Percentiles rank a stretch among this genome's conserved stretches.
Evolutionary conservation across 1,139 yeast species (phyloP).

Genomic region (Debaryomyces singareniensis): DNA sequence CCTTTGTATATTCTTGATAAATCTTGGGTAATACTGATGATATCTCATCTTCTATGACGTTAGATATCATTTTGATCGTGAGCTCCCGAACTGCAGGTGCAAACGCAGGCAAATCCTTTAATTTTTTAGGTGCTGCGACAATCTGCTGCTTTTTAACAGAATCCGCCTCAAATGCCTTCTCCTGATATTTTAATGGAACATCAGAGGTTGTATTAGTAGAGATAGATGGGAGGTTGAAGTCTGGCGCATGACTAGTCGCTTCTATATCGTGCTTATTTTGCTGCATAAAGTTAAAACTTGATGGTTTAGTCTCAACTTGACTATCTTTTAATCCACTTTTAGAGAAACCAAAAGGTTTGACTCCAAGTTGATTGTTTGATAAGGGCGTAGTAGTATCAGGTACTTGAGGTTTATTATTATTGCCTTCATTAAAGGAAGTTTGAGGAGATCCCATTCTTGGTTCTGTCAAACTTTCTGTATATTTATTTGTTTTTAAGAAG

Average conservation of each 20-base stretch:
- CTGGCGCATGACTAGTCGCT: neutral
- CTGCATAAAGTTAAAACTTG: neutral
- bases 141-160: neutral
- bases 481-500: too few relatives aligned
- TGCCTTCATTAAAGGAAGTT: neutral
- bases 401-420: neutral
- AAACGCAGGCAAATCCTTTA: constrained; percentile 14
- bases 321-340: neutral
- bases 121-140: constrained; percentile 6
- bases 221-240: neutral
- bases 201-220: neutral
- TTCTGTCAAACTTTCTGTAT: too few relatives aligned
- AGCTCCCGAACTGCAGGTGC: constrained; percentile 16
- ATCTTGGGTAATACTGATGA: constrained; percentile 18
- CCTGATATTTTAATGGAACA: neutral
- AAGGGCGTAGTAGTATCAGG: neutral
- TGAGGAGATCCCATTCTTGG: neutral
- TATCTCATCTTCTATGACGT: constrained; percentile 26
- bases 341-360: too few relatives aligned
- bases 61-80: constrained; percentile 21
- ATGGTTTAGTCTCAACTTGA: neutral
- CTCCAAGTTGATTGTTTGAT: neutral
- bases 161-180: too few relatives aligned
- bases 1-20: constrained; percentile 14
- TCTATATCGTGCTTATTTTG: neutral